Evolutionary conservation across 257 asterid genomes (phyloP).

Genomic region (Osmanthus fragrans): DNA sequence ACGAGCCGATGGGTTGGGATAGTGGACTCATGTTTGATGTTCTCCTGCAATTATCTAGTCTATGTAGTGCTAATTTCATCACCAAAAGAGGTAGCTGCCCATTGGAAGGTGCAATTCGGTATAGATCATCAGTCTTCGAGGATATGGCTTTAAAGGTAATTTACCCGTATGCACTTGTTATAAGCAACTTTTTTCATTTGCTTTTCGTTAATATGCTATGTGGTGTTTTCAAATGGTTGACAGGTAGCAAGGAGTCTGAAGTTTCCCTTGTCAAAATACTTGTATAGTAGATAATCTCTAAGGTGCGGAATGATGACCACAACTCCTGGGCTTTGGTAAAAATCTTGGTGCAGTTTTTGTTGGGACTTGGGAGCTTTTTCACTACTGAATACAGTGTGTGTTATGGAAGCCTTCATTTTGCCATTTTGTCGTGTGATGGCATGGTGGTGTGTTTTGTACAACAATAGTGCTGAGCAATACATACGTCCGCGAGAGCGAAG

Average conservation of each 20-base stretch:
- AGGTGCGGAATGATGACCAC: neutral
- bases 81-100: constrained; percentile 91
- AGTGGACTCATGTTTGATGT: constrained; percentile 62
- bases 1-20: constrained; percentile 44
- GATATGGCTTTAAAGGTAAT: constrained; percentile 82
- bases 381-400: too few relatives aligned
- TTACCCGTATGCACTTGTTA: constrained; percentile 5
- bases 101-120: constrained; percentile 84
- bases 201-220: constrained; percentile 10
- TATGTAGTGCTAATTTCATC: constrained; percentile 86
- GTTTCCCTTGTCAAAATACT: constrained; percentile 84
- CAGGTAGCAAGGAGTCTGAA: constrained; percentile 90
- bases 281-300: constrained; percentile 54
- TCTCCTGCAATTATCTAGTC: constrained; percentile 90
- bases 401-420: too few relatives aligned
- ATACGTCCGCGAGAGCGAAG: too few relatives aligned
- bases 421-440: too few relatives aligned
- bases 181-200: neutral
- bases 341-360: too few relatives aligned
- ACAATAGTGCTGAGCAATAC: too few relatives aligned
- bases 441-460: too few relatives aligned
- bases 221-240: constrained; percentile 30
- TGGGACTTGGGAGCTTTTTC: too few relatives aligned
- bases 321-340: too few relatives aligned
- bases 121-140: constrained; percentile 77